Evolutionary conservation across 331 rosid species (phyloP).

Genomic region (Pyrus hybrid): DNA sequence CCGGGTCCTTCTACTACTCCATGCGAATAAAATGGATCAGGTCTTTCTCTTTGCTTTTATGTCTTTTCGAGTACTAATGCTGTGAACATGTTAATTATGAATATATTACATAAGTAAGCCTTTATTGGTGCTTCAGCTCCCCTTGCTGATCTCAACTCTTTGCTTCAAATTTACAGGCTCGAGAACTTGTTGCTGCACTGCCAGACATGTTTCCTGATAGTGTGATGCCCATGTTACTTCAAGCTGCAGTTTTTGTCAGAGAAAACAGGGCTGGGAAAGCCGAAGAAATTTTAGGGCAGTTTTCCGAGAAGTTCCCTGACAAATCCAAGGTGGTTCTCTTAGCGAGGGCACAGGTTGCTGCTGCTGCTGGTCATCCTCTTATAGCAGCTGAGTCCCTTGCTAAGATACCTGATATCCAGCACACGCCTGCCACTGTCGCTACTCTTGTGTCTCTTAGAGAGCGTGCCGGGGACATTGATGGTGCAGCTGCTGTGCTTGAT

Average conservation of each 20-base stretch:
- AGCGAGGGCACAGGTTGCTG: constrained; percentile 93
- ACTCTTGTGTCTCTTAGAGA: constrained; percentile 87
- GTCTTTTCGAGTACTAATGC: background rate
- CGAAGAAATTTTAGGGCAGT: constrained; percentile 76
- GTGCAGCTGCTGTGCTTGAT: constrained; percentile 83
- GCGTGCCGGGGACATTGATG: constrained; percentile 79
- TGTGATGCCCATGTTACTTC: constrained; percentile 51
- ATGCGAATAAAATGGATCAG: constrained; percentile 88
- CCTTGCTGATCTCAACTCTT: constrained; percentile 15
- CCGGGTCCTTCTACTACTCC: constrained; percentile 82
- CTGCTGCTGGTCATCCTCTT: constrained; percentile 80
- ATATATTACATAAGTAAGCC: background rate
- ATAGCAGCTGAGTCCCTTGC: constrained; percentile 84
- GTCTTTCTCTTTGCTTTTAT: constrained; percentile 24
- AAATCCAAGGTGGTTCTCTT: constrained; percentile 59
- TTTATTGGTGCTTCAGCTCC: constrained; percentile 4
- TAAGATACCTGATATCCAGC: constrained; percentile 74
- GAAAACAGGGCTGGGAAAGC: constrained; percentile 92
- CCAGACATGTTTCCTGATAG: constrained; percentile 53
- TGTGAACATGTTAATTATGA: background rate
- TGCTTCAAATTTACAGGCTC: constrained; percentile 39
- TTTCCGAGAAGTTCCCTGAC: constrained; percentile 72
- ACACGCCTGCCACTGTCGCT: constrained; percentile 93
- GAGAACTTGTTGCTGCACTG: constrained; percentile 64
- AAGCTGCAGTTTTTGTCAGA: constrained; percentile 82